Percentiles rank a stretch among this genome's conserved stretches.
These are phyloP conservation scores for Triticum monococcum DNA, from an alignment of 176 grass and related monocot species.

Conservation along the genomic window DNA sequence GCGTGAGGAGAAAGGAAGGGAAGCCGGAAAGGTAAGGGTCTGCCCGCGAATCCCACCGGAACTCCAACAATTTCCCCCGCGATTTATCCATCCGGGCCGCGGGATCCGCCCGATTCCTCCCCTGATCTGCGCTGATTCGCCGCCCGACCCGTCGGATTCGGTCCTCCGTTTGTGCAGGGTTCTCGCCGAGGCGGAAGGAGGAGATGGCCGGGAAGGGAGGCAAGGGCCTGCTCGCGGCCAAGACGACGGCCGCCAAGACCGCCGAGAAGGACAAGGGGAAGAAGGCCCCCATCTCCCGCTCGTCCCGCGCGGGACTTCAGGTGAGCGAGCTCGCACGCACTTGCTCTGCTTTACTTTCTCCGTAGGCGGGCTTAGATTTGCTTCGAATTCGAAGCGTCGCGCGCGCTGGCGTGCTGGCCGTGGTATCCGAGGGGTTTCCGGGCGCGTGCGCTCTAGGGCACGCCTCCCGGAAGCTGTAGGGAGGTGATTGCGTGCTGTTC, in stretches of 20 bases:
- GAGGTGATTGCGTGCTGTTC: neutral
- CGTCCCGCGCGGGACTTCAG: constrained; percentile 68
- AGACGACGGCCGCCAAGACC: constrained; percentile 67
- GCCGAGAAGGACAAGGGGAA: constrained; percentile 75
- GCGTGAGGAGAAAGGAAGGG: constrained; percentile 16
- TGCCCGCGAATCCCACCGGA: constrained; percentile 24
- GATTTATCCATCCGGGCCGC: neutral
- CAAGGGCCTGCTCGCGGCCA: constrained; percentile 58
- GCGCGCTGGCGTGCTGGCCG: neutral
- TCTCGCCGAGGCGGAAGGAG: neutral
- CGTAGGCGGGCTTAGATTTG: neutral
- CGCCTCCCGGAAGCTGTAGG: neutral
- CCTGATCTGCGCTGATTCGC: constrained; percentile 35
- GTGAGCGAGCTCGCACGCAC: constrained; percentile 1
- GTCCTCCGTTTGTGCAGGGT: neutral
- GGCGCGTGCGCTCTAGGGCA: neutral
- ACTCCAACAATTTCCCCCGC: neutral
- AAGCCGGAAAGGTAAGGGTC: constrained; percentile 39
- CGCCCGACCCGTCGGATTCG: constrained; percentile 23
- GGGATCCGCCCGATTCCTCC: constrained; percentile 32
- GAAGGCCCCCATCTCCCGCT: constrained; percentile 65
- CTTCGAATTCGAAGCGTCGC: neutral
- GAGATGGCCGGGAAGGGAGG: constrained; percentile 70
- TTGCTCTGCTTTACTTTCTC: neutral
- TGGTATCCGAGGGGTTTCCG: neutral